Conservation (phyloP, 1,284 basidiomycete species). For the Cryptococcus sp. region DNA sequence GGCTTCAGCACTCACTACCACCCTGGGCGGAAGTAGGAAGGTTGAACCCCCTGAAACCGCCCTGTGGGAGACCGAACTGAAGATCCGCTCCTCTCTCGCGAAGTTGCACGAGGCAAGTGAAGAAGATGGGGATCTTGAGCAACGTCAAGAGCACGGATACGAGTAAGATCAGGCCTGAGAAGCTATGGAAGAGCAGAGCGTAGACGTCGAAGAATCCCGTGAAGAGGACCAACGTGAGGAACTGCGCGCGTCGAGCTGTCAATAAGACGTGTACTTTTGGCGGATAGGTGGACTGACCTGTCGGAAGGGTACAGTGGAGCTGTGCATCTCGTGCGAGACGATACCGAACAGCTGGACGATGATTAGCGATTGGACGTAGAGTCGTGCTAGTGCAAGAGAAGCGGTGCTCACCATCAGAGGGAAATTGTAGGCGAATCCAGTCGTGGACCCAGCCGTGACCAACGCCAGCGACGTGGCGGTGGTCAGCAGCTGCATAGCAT, state of each 20-base stretch:
- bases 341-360: conserved; percentile 42
- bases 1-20: conserved; percentile 8
- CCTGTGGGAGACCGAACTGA: conserved; percentile 14
- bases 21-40: conserved; percentile 6
- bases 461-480: conserved; percentile 35
- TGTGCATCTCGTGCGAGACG: conserved; percentile 36
- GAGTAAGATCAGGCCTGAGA: conserved; percentile 19
- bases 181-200: conserved; percentile 15
- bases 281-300: conserved; percentile 18
- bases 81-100: conserved; percentile 44
- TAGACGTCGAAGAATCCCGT: conserved; percentile 36
- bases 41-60: conserved; percentile 7
- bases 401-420: conserved; percentile 39
- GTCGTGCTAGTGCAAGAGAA: background rate
- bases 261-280: background rate
- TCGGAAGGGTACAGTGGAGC: conserved; percentile 29
- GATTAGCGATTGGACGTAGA: conserved; percentile 8
- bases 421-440: conserved; percentile 40
- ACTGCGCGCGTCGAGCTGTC: conserved; percentile 19
- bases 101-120: conserved; percentile 30
- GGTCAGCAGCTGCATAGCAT: conserved; percentile 35
- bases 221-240: conserved; percentile 36
- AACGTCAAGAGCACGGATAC: conserved; percentile 26
- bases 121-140: conserved; percentile 43
- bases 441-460: conserved; percentile 21